phyloP scores from a whole-genome alignment of 2,329 filamentous ascomycete species.

The Trichoderma breve region DNA sequence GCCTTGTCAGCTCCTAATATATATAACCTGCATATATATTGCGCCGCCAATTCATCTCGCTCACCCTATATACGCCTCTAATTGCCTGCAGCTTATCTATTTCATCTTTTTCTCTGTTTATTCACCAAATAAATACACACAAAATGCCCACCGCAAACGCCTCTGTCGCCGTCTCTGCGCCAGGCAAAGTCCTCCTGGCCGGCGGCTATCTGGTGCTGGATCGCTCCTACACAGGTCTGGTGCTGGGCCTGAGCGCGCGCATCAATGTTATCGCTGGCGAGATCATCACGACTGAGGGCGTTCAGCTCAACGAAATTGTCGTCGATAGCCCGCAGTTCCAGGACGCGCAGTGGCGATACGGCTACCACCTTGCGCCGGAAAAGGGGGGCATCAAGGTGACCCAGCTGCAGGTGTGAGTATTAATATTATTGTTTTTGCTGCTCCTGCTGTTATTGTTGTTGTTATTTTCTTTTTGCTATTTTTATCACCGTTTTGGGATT shows the following conservation, averaged over 20 bases:
- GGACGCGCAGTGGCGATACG: constrained; percentile 84
- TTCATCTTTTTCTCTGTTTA: not conserved
- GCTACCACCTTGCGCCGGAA: constrained; percentile 66
- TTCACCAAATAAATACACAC: not conserved
- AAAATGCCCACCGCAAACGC: constrained; percentile 28
- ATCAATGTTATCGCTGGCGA: constrained; percentile 63
- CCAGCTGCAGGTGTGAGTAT: constrained; percentile 72
- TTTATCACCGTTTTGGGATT: not conserved
- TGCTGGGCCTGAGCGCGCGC: constrained; percentile 65
- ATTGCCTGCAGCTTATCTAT: not conserved
- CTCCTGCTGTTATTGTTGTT: not conserved
- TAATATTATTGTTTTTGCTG: not conserved
- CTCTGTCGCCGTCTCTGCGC: constrained; percentile 72
- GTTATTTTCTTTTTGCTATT: not conserved
- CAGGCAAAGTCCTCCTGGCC: constrained; percentile 91
- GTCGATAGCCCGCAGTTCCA: constrained; percentile 91
- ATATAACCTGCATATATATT: not conserved
- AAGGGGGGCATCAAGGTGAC: constrained; percentile 79
- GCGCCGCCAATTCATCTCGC: not conserved
- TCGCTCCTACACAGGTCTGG: constrained; percentile 74
- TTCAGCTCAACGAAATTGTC: constrained; percentile 69
- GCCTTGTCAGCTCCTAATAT: not conserved
- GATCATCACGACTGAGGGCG: constrained; percentile 54
- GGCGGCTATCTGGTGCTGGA: constrained; percentile 96
- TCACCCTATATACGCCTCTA: not conserved